Base-by-base conservation (phyloP, 1,284 basidiomycete species). In the Sutorius eximius region DNA sequence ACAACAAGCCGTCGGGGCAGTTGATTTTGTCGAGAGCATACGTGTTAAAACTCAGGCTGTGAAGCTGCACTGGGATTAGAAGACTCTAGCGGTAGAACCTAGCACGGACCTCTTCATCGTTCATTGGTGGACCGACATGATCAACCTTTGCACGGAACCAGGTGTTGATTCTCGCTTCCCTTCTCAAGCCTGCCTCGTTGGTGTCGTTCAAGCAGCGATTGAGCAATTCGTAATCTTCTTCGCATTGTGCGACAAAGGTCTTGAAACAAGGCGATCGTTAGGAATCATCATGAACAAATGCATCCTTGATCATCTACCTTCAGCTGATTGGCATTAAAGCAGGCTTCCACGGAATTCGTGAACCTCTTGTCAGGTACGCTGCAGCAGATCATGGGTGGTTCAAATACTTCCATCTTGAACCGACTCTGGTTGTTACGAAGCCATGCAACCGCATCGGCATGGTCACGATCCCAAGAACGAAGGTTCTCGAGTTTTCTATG, bases 171-270 rank as follows among this genome's bases (percentile, higher is more conserved):
- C 78, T 79, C 5, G 72, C 79, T 5, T 52, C 71, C 54, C 71
- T 78, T 52, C 77, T 75, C 8, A 85, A 81, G 4, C 88, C 68
- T 2, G 76, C 83, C 32, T 79, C 75, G 6, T 70, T 59, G 0
- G 75, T 76, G 63, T 89, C 87, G 61, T 89, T 88, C 60, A 93
- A 79, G 32, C 83, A 73, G 34, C 75, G 71, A 60, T 89, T 87
- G 45, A 95, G 74, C 1, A 77, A 74, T 51, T 87, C 78, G 55
- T 92, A 92, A 67, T 99, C 96, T 36, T 91, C 88, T 54, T 88
- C 82, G 59, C 85, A 88, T 69, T 95, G 90, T 34, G 87, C 86
- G 4, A 99, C 86, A 69, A 99, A 90, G 0, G 87, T 93, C 91
- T 96, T 49, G 22, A 36, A 49, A 37, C 18, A 46, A 37, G 42